These are phyloP conservation scores for Mortierella sp. DNA, from an alignment of 371 early-diverging fungal genomes.

Conservation along the genomic window DNA sequence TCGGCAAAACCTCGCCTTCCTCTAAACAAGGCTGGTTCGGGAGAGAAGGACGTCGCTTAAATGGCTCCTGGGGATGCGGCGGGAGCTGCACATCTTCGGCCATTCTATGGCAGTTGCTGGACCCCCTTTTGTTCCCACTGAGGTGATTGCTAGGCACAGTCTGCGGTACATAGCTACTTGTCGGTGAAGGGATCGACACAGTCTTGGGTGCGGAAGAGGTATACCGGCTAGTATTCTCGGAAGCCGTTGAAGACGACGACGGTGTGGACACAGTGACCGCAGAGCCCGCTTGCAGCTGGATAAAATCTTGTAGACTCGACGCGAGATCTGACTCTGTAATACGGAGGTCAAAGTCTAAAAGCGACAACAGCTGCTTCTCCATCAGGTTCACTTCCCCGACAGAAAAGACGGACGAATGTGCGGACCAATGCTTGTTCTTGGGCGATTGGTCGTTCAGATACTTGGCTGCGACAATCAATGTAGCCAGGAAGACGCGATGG, in stretches of 20 bases:
- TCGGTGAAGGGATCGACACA: constrained; percentile 32
- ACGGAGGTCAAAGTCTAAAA: constrained; percentile 65
- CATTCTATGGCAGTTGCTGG: constrained; percentile 7
- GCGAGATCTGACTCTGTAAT: constrained; percentile 55
- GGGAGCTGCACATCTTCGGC: neutral
- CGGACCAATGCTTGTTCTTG: constrained; percentile 86
- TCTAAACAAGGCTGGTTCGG: constrained; percentile 53
- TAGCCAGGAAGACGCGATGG: constrained; percentile 84
- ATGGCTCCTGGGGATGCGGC: constrained; percentile 32
- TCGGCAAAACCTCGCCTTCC: constrained; percentile 49
- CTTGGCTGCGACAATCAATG: constrained; percentile 80
- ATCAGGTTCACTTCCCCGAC: constrained; percentile 83
- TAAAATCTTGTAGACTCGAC: constrained; percentile 38
- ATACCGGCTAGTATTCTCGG: constrained; percentile 19
- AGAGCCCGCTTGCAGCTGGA: constrained; percentile 27
- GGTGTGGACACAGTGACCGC: neutral
- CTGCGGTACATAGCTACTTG: constrained; percentile 34
- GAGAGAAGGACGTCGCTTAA: constrained; percentile 44
- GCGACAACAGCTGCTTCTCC: constrained; percentile 82
- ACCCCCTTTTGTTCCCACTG: constrained; percentile 44
- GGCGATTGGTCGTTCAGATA: constrained; percentile 82
- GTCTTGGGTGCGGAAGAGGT: constrained; percentile 6
- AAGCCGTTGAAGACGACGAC: neutral
- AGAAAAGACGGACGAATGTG: constrained; percentile 73
- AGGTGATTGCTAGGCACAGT: constrained; percentile 32